A percentile compares a stretch with the other conserved stretches of the same genome.
These are phyloP conservation scores for Persicaria tinctoria DNA, from an alignment of 148 eudicot species.

Conservation along the genomic window DNA sequence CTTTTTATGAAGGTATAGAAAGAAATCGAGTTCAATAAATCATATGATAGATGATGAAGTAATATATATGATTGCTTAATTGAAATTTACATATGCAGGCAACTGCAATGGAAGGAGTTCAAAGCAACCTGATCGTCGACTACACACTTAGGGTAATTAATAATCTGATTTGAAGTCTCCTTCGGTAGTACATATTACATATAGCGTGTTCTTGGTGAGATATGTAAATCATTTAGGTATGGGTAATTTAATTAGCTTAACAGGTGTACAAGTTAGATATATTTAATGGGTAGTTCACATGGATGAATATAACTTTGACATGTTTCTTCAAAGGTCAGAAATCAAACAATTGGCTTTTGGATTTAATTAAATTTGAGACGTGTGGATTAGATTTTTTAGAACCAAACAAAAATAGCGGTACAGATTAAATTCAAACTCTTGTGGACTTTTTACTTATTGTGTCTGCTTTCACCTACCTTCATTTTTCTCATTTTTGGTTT, in stretches of 20 bases:
- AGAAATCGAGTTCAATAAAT: neutral
- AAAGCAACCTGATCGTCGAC: slow-evolving; percentile 82
- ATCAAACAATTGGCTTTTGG: neutral
- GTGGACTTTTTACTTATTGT: neutral
- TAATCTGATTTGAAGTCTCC: neutral
- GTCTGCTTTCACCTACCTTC: neutral
- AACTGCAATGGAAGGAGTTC: slow-evolving; percentile 83
- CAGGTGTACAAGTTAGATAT: neutral
- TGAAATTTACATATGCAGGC: slow-evolving; percentile 36
- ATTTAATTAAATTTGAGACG: neutral
- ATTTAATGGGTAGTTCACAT: neutral
- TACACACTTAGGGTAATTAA: slow-evolving; percentile 62
- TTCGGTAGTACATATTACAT: neutral
- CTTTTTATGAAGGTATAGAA: slow-evolving; percentile 87
- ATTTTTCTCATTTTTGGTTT: neutral
- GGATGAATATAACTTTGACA: neutral
- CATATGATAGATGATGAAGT: neutral
- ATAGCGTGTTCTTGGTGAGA: neutral
- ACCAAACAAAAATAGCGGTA: neutral
- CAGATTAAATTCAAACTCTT: neutral
- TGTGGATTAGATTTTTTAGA: neutral
- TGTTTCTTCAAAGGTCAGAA: neutral
- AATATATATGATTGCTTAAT: neutral
- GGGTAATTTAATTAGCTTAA: neutral
- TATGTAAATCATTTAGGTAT: neutral